phyloP scores from a whole-genome alignment of 1,284 basidiomycete species.

The Cryptococcus jaspeensis region DNA sequence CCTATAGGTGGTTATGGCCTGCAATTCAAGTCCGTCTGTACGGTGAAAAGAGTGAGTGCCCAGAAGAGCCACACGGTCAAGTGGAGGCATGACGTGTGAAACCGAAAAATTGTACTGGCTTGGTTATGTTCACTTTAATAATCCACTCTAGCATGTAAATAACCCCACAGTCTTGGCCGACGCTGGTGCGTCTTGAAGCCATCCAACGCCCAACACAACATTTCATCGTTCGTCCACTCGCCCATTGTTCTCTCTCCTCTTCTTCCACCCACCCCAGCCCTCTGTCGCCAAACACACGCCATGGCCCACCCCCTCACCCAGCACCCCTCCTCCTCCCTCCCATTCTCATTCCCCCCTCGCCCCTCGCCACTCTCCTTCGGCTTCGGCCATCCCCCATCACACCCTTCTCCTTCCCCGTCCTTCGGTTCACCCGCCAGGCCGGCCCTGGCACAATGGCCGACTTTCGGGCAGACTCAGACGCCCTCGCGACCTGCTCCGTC shows the following conservation, averaged over 20 bases:
- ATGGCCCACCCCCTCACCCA: slow-evolving; percentile 49
- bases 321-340: slow-evolving; percentile 41
- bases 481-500: neutral
- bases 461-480: slow-evolving; percentile 1
- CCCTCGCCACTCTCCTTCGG: slow-evolving; percentile 42
- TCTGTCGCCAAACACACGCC: neutral
- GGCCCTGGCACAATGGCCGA: neutral
- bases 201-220: neutral
- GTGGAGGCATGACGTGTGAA: neutral
- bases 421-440: slow-evolving; percentile 1
- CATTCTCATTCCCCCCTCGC: slow-evolving; percentile 39
- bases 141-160: too few relatives aligned
- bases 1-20: too few relatives aligned
- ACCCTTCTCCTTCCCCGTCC: slow-evolving; percentile 10
- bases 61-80: neutral
- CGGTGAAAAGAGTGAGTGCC: neutral
- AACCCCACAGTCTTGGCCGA: neutral
- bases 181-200: neutral
- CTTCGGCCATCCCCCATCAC: slow-evolving; percentile 29
- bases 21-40: neutral
- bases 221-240: neutral
- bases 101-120: too few relatives aligned
- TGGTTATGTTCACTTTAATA: too few relatives aligned
- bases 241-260: neutral
- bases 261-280: neutral